A percentile compares a stretch with the other conserved stretches of the same genome.
These are phyloP conservation scores for Trichoderma asperellum DNA, from an alignment of 2,329 filamentous ascomycete genomes.

Conservation along the genomic window DNA sequence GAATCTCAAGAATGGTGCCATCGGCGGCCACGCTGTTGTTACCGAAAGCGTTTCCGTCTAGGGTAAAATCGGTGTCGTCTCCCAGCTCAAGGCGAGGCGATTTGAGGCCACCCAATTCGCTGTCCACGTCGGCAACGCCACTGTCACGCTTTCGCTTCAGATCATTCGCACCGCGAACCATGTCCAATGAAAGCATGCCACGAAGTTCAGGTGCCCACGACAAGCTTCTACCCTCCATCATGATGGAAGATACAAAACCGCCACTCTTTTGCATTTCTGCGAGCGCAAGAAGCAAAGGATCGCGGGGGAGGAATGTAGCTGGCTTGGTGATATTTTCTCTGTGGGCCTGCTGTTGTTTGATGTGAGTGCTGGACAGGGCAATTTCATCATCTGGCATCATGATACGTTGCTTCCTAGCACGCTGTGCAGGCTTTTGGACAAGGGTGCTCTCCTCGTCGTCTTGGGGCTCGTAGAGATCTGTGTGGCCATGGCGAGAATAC, in stretches of 20 bases:
- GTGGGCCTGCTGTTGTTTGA: conserved; percentile 85
- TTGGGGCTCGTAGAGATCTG: conserved; percentile 64
- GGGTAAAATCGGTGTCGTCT: conserved; percentile 62
- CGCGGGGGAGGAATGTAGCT: conserved; percentile 80
- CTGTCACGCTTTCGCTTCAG: conserved; percentile 94
- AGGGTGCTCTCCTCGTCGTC: conserved; percentile 62
- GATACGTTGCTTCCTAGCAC: conserved; percentile 75
- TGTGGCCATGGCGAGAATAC: conserved; percentile 56
- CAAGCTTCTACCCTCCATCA: conserved; percentile 76
- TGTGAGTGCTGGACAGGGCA: conserved; percentile 73
- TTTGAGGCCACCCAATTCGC: conserved; percentile 66
- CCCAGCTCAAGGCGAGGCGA: conserved; percentile 71
- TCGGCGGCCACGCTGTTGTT: conserved; percentile 60
- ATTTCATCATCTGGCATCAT: conserved; percentile 82
- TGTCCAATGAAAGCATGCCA: conserved; percentile 86
- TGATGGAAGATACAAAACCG: conserved; percentile 83
- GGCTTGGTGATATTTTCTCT: conserved; percentile 84
- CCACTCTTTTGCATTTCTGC: conserved; percentile 92
- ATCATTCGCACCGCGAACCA: conserved; percentile 74
- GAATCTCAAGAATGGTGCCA: conserved; percentile 67
- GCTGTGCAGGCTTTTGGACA: conserved; percentile 70
- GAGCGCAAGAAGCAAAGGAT: conserved; percentile 82
- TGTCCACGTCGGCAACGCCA: conserved; percentile 78
- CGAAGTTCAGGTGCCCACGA: conserved; percentile 91
- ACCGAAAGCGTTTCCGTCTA: conserved; percentile 56